These are phyloP conservation scores for Buxus sempervirens DNA, from an alignment of 164 flowering plant genomes.

Conservation along the genomic window DNA sequence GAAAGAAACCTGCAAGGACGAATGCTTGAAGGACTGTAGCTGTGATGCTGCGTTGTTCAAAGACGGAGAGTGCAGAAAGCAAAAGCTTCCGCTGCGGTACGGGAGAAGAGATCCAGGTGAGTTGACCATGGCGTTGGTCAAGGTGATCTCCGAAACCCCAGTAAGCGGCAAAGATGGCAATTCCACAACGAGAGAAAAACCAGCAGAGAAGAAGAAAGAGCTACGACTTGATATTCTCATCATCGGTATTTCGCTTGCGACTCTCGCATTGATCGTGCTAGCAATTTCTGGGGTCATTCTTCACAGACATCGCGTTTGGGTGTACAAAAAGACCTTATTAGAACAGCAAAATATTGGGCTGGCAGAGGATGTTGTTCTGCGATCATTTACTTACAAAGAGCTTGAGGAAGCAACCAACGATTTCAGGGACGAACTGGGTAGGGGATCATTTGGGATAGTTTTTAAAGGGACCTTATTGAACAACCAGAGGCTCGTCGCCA, in stretches of 20 bases:
- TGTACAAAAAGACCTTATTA: slow-evolving; percentile 7
- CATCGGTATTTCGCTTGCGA: neutral
- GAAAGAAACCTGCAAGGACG: slow-evolving; percentile 16
- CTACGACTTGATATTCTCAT: neutral
- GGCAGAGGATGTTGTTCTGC: slow-evolving; percentile 11
- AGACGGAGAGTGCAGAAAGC: slow-evolving; percentile 16
- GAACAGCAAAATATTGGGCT: neutral
- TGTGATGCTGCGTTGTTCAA: slow-evolving; percentile 27
- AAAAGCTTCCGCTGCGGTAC: slow-evolving; percentile 28
- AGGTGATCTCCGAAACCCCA: neutral
- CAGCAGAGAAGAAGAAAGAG: neutral
- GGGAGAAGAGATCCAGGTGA: slow-evolving; percentile 12
- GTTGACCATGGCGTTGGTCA: neutral
- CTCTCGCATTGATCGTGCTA: neutral
- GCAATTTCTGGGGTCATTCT: slow-evolving; percentile 7
- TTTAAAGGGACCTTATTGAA: slow-evolving; percentile 20
- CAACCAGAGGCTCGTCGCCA: slow-evolving; percentile 17
- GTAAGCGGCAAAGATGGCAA: neutral
- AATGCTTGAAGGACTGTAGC: slow-evolving; percentile 27
- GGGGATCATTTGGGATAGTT: slow-evolving; percentile 28
- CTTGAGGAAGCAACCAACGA: slow-evolving; percentile 20
- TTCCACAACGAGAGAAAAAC: neutral
- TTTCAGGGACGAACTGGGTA: slow-evolving; percentile 30
- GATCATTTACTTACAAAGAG: slow-evolving; percentile 21
- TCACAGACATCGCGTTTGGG: slow-evolving; percentile 6